Evolutionary conservation across 139 green algal species (phyloP).

Genomic region (Closterium sp.): DNA sequence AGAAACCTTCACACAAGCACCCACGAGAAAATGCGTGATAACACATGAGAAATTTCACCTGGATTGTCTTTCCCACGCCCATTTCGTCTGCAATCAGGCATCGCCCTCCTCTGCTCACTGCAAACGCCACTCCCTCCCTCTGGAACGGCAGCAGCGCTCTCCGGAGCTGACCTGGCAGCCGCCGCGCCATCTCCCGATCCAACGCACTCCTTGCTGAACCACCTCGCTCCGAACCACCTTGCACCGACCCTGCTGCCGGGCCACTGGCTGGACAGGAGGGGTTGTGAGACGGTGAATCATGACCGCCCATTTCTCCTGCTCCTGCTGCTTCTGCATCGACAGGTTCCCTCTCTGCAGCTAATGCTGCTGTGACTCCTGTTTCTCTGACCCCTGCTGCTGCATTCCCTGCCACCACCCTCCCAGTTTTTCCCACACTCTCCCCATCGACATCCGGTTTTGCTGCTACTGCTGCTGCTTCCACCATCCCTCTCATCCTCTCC

Average conservation of each 20-base stretch:
- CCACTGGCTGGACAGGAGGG: neutral
- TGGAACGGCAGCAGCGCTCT: conserved; percentile 54
- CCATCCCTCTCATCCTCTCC: neutral
- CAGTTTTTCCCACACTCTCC: too few species aligned
- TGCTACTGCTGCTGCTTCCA: neutral
- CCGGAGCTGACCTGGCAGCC: conserved; percentile 37
- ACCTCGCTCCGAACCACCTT: neutral
- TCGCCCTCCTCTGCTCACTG: conserved; percentile 67
- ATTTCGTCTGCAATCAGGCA: conserved; percentile 93
- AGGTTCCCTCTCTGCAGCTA: too few species aligned
- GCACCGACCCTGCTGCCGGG: neutral
- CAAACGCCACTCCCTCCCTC: conserved; percentile 65
- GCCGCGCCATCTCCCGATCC: neutral
- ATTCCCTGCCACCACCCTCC: too few species aligned
- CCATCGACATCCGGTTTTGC: too few species aligned
- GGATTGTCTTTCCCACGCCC: conserved; percentile 63
- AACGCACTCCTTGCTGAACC: neutral
- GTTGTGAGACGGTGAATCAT: too few species aligned
- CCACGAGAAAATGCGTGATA: too few species aligned
- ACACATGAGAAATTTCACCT: too few species aligned
- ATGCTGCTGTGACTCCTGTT: too few species aligned
- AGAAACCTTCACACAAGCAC: too few species aligned
- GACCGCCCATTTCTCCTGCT: neutral
- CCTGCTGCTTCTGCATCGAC: neutral
- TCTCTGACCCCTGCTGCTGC: too few species aligned